Evolutionary conservation across 2,329 filamentous ascomycete genomes (phyloP).

Genomic region (Cladosporium halotolerans): DNA sequence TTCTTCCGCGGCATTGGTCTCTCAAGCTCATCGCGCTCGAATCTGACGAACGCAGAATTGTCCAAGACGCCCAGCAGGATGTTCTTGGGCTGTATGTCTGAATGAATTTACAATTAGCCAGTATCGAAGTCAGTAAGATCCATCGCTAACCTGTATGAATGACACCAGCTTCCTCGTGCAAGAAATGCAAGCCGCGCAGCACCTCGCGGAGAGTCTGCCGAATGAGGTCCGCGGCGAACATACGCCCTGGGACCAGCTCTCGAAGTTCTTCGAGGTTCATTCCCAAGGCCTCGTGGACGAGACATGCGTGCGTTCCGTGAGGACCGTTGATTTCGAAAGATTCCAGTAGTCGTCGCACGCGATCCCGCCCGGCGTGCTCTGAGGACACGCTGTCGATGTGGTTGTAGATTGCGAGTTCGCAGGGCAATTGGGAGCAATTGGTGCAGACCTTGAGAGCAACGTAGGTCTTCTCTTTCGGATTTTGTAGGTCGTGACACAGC

Average conservation of each 20-base stretch:
- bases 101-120: too few species aligned
- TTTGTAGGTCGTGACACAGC: constrained; percentile 35
- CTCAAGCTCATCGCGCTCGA: constrained; percentile 30
- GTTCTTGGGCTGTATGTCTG: constrained; percentile 35
- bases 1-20: constrained; percentile 30
- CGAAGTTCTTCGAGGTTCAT: constrained; percentile 34
- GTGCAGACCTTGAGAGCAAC: constrained; percentile 33
- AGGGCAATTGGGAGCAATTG: constrained; percentile 24
- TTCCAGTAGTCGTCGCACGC: constrained; percentile 33
- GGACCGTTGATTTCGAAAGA: constrained; percentile 30
- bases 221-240: constrained; percentile 13
- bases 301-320: constrained; percentile 32
- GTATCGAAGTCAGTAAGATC: too few species aligned
- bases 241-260: constrained; percentile 18
- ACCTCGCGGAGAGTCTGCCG: constrained; percentile 21
- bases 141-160: constrained; percentile 24
- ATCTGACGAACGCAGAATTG: constrained; percentile 24
- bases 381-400: constrained; percentile 22
- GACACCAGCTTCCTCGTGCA: constrained; percentile 23
- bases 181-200: constrained; percentile 23
- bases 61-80: constrained; percentile 32
- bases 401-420: constrained; percentile 28
- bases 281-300: constrained; percentile 32
- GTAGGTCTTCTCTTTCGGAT: constrained; percentile 17
- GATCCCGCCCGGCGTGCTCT: constrained; percentile 25